Evolutionary conservation across 345 rosid species (phyloP).

Genomic region (Draba incana): DNA sequence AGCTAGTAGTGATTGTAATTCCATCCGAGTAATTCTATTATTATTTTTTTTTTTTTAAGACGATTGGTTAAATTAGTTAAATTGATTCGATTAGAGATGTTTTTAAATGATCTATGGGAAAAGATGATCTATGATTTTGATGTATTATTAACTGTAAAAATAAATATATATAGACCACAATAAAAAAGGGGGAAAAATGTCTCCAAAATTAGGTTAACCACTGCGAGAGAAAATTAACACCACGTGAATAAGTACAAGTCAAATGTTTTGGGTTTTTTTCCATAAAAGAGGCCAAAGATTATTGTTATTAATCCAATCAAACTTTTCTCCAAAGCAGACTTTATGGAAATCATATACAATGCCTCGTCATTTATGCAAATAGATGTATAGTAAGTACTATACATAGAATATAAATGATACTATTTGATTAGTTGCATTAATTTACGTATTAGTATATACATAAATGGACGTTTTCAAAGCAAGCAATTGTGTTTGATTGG

Average conservation of each 20-base stretch:
- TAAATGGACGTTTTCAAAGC: conserved; percentile 15
- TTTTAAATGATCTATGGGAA: too few relatives aligned
- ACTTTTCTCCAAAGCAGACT: too few relatives aligned
- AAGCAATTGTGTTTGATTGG: conserved; percentile 20
- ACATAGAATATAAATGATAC: background rate
- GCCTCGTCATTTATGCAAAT: conserved; percentile 1
- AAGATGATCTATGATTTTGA: too few relatives aligned
- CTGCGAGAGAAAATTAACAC: background rate
- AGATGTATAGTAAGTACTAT: background rate
- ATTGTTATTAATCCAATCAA: conserved; percentile 20
- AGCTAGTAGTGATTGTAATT: too few relatives aligned
- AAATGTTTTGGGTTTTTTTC: conserved; percentile 14
- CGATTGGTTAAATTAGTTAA: too few relatives aligned
- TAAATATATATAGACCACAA: background rate
- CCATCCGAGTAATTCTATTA: too few relatives aligned
- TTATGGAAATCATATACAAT: too few relatives aligned
- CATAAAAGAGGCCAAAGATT: conserved; percentile 12
- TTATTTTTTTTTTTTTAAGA: too few relatives aligned
- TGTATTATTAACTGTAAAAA: too few relatives aligned
- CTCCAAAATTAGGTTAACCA: background rate
- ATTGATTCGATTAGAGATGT: background rate
- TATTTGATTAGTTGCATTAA: conserved; percentile 10
- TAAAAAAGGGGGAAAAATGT: background rate
- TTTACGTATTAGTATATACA: conserved; percentile 2
- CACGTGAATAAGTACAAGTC: conserved; percentile 16